Conservation (phyloP, 345 rosid species). For the Eucalyptus albens region DNA sequence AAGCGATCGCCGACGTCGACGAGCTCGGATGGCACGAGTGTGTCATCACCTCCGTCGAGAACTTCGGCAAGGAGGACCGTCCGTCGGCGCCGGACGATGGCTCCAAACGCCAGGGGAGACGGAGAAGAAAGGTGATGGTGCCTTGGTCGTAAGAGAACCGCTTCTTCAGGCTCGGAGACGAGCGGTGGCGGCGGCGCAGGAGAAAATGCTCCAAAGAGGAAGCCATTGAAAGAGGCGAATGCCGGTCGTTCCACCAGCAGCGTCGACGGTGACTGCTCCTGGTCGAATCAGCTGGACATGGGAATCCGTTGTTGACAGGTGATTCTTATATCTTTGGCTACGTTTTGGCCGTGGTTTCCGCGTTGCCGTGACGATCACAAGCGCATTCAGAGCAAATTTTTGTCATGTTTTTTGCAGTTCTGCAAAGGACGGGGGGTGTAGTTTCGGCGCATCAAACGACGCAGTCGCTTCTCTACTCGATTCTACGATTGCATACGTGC, state of each 20-base stretch:
- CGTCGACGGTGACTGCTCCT: background rate
- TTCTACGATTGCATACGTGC: background rate
- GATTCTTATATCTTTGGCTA: background rate
- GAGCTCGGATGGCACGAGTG: conserved; percentile 40
- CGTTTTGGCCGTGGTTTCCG: background rate
- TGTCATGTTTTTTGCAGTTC: background rate
- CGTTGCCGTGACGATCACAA: background rate
- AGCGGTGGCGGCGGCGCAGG: background rate
- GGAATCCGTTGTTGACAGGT: background rate
- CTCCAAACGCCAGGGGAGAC: background rate
- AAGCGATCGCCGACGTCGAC: conserved; percentile 15
- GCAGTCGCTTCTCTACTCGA: background rate
- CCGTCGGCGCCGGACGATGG: background rate
- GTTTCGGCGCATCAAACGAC: background rate
- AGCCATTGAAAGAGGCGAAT: background rate
- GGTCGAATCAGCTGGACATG: background rate
- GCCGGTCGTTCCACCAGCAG: background rate
- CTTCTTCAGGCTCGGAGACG: background rate
- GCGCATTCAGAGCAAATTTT: background rate
- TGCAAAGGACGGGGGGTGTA: background rate
- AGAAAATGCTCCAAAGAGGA: background rate
- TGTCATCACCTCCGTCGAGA: conserved; percentile 24
- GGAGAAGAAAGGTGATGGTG: background rate
- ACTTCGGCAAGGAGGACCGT: background rate
- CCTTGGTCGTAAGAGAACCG: background rate